Percentiles rank a stretch among this genome's conserved stretches.
phyloP scores from a whole-genome alignment of 768 basidiomycete species.

The Boletus sp. region DNA sequence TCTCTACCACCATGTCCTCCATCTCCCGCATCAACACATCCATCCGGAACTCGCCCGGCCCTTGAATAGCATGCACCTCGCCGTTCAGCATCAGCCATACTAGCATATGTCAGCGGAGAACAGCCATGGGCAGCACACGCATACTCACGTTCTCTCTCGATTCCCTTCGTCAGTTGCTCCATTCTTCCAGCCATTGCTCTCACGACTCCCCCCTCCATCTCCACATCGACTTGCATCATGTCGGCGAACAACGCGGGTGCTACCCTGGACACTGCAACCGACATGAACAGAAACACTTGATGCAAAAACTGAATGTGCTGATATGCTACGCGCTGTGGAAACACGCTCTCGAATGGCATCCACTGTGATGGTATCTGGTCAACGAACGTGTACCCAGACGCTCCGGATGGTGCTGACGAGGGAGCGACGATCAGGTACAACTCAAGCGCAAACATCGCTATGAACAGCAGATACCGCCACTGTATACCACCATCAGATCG shows the following conservation, averaged over 20 bases:
- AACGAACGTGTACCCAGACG: constrained; percentile 23
- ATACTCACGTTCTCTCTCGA: constrained; percentile 55
- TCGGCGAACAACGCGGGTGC: constrained; percentile 62
- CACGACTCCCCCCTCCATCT: constrained; percentile 19
- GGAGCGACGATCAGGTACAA: constrained; percentile 61
- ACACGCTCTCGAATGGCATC: constrained; percentile 40
- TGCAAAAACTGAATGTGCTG: constrained; percentile 80
- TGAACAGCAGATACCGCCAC: constrained; percentile 82
- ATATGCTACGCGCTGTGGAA: constrained; percentile 66
- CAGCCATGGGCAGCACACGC: too few species aligned
- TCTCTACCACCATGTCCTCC: constrained; percentile 65
- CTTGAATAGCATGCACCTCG: constrained; percentile 51
- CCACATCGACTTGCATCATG: constrained; percentile 26
- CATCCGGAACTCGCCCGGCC: constrained; percentile 35
- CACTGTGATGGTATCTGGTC: constrained; percentile 15
- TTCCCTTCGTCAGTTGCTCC: constrained; percentile 38
- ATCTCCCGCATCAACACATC: constrained; percentile 52
- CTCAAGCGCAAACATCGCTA: constrained; percentile 59
- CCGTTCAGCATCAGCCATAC: constrained; percentile 54
- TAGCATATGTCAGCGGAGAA: constrained; percentile 19
- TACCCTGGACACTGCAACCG: constrained; percentile 68
- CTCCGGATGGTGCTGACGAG: constrained; percentile 11
- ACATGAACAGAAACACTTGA: constrained; percentile 72
- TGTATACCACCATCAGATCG: constrained; percentile 31
- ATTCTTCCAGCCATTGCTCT: constrained; percentile 46